Evolutionary conservation across 1,284 basidiomycete genomes (phyloP).

Genomic region (Irpex sp.): DNA sequence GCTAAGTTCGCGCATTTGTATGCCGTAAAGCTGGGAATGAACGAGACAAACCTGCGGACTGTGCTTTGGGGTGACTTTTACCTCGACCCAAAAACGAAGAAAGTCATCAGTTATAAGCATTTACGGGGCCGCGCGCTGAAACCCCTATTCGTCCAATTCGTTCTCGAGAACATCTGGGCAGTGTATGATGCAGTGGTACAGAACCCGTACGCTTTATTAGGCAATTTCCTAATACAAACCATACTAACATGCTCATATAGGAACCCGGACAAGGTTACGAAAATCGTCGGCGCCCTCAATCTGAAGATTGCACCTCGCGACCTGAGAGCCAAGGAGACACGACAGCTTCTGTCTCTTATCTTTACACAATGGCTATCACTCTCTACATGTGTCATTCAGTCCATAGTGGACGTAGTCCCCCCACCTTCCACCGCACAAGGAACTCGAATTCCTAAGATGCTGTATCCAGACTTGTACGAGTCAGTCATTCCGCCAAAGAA

Average conservation of each 20-base stretch:
- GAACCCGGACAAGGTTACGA: slow-evolving; percentile 84
- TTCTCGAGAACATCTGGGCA: slow-evolving; percentile 96
- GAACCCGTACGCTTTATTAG: slow-evolving; percentile 69
- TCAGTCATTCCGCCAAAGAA: slow-evolving; percentile 60
- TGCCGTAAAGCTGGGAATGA: slow-evolving; percentile 88
- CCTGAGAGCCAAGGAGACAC: slow-evolving; percentile 87
- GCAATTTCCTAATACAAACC: not conserved
- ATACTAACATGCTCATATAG: slow-evolving; percentile 36
- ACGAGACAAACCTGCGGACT: slow-evolving; percentile 81
- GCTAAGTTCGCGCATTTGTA: slow-evolving; percentile 94
- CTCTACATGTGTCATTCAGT: slow-evolving; percentile 90
- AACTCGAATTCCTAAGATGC: slow-evolving; percentile 86
- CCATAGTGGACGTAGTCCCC: slow-evolving; percentile 90
- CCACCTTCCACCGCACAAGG: slow-evolving; percentile 83
- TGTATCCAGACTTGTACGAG: slow-evolving; percentile 78
- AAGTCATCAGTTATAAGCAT: slow-evolving; percentile 89
- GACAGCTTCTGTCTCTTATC: slow-evolving; percentile 80
- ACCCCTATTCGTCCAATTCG: slow-evolving; percentile 98
- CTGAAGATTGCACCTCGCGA: slow-evolving; percentile 89
- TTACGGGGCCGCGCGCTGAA: slow-evolving; percentile 85
- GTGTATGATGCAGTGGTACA: slow-evolving; percentile 88
- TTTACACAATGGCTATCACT: slow-evolving; percentile 97
- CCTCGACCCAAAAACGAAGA: slow-evolving; percentile 94
- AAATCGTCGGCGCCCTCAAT: slow-evolving; percentile 84
- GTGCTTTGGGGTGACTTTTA: slow-evolving; percentile 99